A percentile compares a stretch with the other conserved stretches of the same genome.
Evolutionary conservation across 176 grass and related monocot species (phyloP).

Genomic region (Zea luxurians): DNA sequence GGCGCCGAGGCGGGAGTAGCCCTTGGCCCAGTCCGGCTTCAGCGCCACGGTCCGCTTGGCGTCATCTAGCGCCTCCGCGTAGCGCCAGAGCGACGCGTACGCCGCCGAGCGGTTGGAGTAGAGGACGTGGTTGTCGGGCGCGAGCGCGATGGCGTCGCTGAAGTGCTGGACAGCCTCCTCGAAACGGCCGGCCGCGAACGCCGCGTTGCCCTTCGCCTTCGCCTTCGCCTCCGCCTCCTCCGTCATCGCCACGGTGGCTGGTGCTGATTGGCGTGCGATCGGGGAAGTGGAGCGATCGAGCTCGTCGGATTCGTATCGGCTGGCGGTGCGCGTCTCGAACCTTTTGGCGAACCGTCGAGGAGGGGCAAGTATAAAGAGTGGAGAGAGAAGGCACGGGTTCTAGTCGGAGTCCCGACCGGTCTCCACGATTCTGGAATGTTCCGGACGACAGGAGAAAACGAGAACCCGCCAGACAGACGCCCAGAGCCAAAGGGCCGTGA

Average conservation of each 20-base stretch:
- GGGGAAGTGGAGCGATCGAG: conserved; percentile 15
- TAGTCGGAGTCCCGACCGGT: not conserved
- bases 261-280: conserved; percentile 7
- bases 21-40: conserved; percentile 95
- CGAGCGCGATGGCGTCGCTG: conserved; percentile 57
- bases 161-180: conserved; percentile 57
- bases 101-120: conserved; percentile 97
- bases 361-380: not conserved
- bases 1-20: conserved; percentile 90
- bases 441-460: conserved; percentile 19
- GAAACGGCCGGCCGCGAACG: conserved; percentile 57
- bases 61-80: conserved; percentile 75
- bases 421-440: conserved; percentile 52
- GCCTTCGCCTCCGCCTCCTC: conserved; percentile 72
- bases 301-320: conserved; percentile 20
- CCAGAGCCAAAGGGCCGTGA: not conserved
- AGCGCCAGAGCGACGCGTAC: conserved; percentile 80
- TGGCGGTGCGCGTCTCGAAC: not conserved
- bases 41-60: conserved; percentile 81
- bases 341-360: not conserved
- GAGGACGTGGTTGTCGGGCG: conserved; percentile 64
- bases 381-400: not conserved
- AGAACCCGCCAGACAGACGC: conserved; percentile 14
- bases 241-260: conserved; percentile 37
- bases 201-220: conserved; percentile 64